A percentile compares a stretch with the other conserved stretches of the same genome.
Evolutionary conservation across 176 grass and related monocot species (phyloP).

Genomic region (Paspalum notatum): DNA sequence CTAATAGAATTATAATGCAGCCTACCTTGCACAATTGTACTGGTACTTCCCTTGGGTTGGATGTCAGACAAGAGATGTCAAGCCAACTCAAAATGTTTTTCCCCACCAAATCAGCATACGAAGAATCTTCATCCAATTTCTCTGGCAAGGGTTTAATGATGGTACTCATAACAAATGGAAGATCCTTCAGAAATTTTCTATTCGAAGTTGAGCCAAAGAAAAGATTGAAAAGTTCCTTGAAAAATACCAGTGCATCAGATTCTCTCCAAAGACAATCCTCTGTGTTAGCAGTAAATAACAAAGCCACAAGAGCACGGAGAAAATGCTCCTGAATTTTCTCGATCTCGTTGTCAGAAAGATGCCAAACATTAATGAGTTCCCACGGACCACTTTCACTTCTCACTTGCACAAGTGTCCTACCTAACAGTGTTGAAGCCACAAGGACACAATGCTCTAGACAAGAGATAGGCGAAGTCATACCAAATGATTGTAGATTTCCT

Average conservation of each 20-base stretch:
- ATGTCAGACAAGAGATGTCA: constrained; percentile 66
- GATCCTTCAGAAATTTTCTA: constrained; percentile 57
- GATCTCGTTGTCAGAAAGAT: constrained; percentile 59
- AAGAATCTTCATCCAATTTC: constrained; percentile 40
- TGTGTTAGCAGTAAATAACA: constrained; percentile 58
- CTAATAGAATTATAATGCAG: constrained; percentile 23
- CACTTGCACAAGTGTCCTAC: constrained; percentile 58
- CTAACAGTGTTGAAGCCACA: constrained; percentile 67
- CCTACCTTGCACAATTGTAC: constrained; percentile 73
- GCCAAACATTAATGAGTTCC: constrained; percentile 79
- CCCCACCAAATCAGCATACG: constrained; percentile 48
- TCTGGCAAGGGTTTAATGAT: constrained; percentile 54
- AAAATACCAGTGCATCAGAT: constrained; percentile 58
- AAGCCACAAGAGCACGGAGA: constrained; percentile 71
- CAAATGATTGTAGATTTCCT: constrained; percentile 37
- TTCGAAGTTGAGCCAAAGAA: constrained; percentile 51
- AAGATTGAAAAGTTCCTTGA: constrained; percentile 52
- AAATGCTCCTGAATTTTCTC: constrained; percentile 69
- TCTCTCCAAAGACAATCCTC: constrained; percentile 57
- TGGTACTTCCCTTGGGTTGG: constrained; percentile 30
- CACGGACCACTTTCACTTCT: constrained; percentile 55
- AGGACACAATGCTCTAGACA: constrained; percentile 53
- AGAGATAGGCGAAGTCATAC: constrained; percentile 28
- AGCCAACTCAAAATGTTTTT: constrained; percentile 77
- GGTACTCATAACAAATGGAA: constrained; percentile 67